Percentiles rank a stretch among this genome's conserved stretches.
Conservation (phyloP, 106 monocot genomes). For the Acanthochlamys bracteata region DNA sequence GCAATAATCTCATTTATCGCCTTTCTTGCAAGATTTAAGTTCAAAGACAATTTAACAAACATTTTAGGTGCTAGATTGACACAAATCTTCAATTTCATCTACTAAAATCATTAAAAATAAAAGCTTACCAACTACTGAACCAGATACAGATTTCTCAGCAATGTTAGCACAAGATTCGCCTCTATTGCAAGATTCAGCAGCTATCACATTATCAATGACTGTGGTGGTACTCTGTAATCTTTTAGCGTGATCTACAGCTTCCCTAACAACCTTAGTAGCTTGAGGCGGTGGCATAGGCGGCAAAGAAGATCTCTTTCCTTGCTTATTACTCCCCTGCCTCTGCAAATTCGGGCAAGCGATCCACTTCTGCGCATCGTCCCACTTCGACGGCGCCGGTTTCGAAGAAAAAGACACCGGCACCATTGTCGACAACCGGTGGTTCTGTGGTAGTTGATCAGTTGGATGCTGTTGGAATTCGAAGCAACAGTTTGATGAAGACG, state of each 20-base stretch:
- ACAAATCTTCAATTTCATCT: background rate
- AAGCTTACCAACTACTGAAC: constrained; percentile 33
- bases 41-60: background rate
- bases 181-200: constrained; percentile 17
- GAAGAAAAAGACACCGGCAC: constrained; percentile 47
- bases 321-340: constrained; percentile 7
- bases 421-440: background rate
- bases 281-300: background rate
- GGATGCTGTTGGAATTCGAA: constrained; percentile 58
- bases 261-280: constrained; percentile 9
- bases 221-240: too few relatives aligned
- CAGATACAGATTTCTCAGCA: constrained; percentile 18
- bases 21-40: background rate
- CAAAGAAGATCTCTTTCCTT: constrained; percentile 32
- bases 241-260: too few relatives aligned
- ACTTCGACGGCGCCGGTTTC: constrained; percentile 74
- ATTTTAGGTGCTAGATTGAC: background rate
- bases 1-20: background rate
- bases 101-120: too few relatives aligned
- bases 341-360: constrained; percentile 57
- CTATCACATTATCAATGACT: too few relatives aligned
- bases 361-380: constrained; percentile 96
- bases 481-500: constrained; percentile 8
- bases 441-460: constrained; percentile 3
- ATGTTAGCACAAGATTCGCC: constrained; percentile 25